phyloP scores from a whole-genome alignment of 2,329 filamentous ascomycete genomes.

The Escovopsis sp. region DNA sequence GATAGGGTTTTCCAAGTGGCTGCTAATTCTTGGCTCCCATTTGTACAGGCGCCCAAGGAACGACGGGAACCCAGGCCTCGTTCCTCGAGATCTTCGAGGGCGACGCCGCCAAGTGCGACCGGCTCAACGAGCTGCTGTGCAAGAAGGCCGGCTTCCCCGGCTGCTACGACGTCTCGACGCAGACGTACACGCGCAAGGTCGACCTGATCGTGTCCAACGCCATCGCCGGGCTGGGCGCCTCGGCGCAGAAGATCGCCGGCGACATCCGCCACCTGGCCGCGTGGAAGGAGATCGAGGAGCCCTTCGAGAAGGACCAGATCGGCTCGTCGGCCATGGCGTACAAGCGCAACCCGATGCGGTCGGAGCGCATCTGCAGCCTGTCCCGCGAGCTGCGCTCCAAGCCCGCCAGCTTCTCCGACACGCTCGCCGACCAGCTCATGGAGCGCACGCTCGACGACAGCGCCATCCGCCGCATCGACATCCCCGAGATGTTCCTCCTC shows the following conservation, averaged over 20 bases:
- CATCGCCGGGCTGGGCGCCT: constrained; percentile 62
- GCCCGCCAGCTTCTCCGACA: constrained; percentile 18
- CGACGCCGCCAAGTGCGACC: constrained; percentile 32
- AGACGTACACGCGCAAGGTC: constrained; percentile 56
- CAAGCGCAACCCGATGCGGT: constrained; percentile 9
- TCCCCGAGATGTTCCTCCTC: constrained; percentile 52
- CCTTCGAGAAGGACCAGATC: constrained; percentile 1
- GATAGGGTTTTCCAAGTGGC: no score
- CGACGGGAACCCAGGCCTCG: constrained; percentile 64
- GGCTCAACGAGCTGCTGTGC: constrained; percentile 40
- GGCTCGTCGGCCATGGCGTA: constrained; percentile 14
- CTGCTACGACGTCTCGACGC: constrained; percentile 45
- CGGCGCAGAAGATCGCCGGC: constrained; percentile 51
- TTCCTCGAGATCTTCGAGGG: constrained; percentile 39
- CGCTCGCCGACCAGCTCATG: constrained; percentile 24
- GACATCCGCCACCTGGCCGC: constrained; percentile 62
- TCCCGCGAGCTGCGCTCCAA: constrained; percentile 15
- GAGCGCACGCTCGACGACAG: constrained; percentile 67
- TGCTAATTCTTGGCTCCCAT: background rate
- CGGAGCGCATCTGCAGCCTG: constrained; percentile 1
- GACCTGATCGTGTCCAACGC: constrained; percentile 65
- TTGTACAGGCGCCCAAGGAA: constrained; percentile 29
- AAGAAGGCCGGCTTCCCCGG: constrained; percentile 36
- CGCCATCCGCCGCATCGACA: constrained; percentile 40
- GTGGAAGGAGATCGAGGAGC: constrained; percentile 70